These are phyloP conservation scores for Mariannaea sp. DNA, from an alignment of 2,329 filamentous ascomycete genomes.

Conservation along the genomic window DNA sequence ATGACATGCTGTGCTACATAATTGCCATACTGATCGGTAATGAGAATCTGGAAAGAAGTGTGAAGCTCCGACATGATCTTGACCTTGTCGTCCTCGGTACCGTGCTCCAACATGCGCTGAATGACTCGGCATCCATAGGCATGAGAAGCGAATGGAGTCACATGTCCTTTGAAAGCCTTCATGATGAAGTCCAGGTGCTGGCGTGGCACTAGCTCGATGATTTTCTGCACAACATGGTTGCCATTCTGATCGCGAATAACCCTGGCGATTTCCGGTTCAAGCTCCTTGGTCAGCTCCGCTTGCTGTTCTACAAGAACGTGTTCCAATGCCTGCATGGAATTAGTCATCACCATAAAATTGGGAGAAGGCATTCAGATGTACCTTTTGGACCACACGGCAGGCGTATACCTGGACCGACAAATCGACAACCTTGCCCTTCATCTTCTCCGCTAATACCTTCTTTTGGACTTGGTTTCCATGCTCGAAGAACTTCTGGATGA, in stretches of 20 bases:
- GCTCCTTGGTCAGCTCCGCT: slow-evolving; percentile 78
- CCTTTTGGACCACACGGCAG: slow-evolving; percentile 95
- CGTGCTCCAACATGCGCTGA: slow-evolving; percentile 87
- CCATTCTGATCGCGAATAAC: slow-evolving; percentile 89
- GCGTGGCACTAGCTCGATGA: slow-evolving; percentile 79
- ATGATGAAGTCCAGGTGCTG: slow-evolving; percentile 86
- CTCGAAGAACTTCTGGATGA: slow-evolving; percentile 97
- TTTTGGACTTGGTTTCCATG: slow-evolving; percentile 95
- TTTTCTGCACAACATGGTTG: slow-evolving; percentile 96
- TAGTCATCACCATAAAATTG: slow-evolving; percentile 29
- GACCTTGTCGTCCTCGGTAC: slow-evolving; percentile 70
- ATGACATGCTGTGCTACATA: slow-evolving; percentile 96
- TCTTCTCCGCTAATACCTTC: slow-evolving; percentile 79
- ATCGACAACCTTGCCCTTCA: slow-evolving; percentile 82
- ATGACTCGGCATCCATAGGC: slow-evolving; percentile 91
- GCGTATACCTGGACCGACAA: slow-evolving; percentile 90
- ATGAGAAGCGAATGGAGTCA: slow-evolving; percentile 76
- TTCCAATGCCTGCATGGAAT: slow-evolving; percentile 70
- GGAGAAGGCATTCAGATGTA: slow-evolving; percentile 42
- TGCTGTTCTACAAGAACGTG: slow-evolving; percentile 93
- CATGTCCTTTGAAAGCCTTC: slow-evolving; percentile 75
- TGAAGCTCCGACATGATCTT: slow-evolving; percentile 81
- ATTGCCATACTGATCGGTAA: slow-evolving; percentile 90
- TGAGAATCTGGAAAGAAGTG: slow-evolving; percentile 69
- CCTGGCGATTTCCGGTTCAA: slow-evolving; percentile 74